A percentile compares a stretch with the other conserved stretches of the same genome.
These are phyloP conservation scores for Colletotrichum sp. DNA, from an alignment of 2,329 filamentous ascomycete genomes.

Conservation along the genomic window DNA sequence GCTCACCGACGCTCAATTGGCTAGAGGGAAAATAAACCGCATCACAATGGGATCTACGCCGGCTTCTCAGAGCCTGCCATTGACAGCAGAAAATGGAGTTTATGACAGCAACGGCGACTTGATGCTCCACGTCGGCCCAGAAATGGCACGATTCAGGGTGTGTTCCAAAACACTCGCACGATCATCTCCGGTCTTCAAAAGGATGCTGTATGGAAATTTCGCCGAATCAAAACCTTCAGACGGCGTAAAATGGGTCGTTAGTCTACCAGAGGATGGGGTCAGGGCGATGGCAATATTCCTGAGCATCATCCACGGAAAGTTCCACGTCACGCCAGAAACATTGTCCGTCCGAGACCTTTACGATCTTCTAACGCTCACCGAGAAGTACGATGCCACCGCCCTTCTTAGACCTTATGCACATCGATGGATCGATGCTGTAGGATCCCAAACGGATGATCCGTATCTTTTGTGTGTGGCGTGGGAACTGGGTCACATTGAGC, in stretches of 20 bases:
- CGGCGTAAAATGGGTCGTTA: constrained; percentile 27
- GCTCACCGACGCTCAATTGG: rapidly evolving
- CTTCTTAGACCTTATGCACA: not conserved
- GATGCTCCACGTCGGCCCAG: not conserved
- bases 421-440: not conserved
- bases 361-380: not conserved
- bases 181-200: constrained; percentile 30
- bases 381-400: not conserved
- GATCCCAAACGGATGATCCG: not conserved
- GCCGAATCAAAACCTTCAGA: constrained; percentile 20
- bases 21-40: not conserved
- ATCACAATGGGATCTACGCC: not conserved
- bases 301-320: constrained; percentile 32
- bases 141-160: constrained; percentile 19
- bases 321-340: not conserved
- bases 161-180: constrained; percentile 31
- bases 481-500: not conserved
- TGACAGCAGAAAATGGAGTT: not conserved
- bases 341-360: not conserved
- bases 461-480: not conserved
- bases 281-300: constrained; percentile 30
- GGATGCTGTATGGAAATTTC: constrained; percentile 32
- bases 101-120: not conserved
- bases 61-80: not conserved
- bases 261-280: constrained; percentile 33